phyloP scores from a whole-genome alignment of 1,284 basidiomycete species.

The Exobasidium rhododendri region DNA sequence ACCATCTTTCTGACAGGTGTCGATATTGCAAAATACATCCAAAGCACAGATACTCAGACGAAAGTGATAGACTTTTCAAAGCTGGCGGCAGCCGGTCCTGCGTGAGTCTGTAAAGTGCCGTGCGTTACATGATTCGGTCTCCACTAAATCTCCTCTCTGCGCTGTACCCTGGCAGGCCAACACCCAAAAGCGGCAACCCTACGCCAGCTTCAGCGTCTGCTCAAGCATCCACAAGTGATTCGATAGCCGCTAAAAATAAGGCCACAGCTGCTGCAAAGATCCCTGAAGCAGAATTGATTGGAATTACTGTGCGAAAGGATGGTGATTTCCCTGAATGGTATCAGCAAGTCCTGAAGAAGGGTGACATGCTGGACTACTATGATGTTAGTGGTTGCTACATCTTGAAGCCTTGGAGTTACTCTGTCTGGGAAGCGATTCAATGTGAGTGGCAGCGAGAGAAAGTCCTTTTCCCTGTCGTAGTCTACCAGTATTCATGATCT shows the following conservation, averaged over 20 bases:
- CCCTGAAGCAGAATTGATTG: conserved; percentile 51
- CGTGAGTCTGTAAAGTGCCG: too few species aligned
- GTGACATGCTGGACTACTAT: conserved; percentile 99
- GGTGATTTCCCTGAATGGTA: conserved; percentile 55
- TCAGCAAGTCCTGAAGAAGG: conserved; percentile 84
- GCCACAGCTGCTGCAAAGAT: conserved; percentile 31
- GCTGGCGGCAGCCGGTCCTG: conserved; percentile 2
- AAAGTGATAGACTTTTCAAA: conserved; percentile 32
- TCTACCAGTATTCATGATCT: neutral
- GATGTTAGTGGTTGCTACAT: conserved; percentile 98
- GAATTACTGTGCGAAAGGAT: conserved; percentile 53
- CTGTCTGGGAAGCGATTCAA: conserved; percentile 95
- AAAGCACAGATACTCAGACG: conserved; percentile 43
- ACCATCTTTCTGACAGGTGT: conserved; percentile 48
- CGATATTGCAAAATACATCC: conserved; percentile 42
- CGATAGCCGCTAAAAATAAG: conserved; percentile 1
- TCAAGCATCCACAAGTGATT: neutral
- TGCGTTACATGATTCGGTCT: too few species aligned
- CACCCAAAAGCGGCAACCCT: neutral
- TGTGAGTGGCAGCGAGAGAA: conserved; percentile 57
- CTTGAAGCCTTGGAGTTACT: conserved; percentile 93
- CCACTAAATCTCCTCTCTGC: neutral
- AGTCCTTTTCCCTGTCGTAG: too few species aligned
- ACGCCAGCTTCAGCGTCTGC: neutral
- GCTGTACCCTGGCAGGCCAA: neutral